These are phyloP conservation scores for Hyaloperonospora brassicae DNA, from an alignment of 352 stramenopile species.

Conservation along the genomic window DNA sequence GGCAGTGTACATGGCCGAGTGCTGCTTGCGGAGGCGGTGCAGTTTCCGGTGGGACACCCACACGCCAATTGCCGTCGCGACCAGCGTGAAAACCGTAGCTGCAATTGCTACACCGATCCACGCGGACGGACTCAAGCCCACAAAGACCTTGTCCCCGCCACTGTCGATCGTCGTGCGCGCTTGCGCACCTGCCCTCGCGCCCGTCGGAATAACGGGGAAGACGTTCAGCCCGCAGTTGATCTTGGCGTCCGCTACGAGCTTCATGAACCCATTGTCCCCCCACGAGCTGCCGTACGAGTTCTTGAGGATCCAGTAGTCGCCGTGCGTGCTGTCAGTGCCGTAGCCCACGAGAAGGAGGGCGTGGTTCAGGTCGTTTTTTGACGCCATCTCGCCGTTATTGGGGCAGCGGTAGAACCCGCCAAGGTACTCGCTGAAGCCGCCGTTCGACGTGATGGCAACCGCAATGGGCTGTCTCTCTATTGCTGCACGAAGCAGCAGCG, in stretches of 20 bases:
- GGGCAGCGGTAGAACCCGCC: slow-evolving; percentile 66
- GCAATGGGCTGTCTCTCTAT: slow-evolving; percentile 62
- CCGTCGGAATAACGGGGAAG: slow-evolving; percentile 62
- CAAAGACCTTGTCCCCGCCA: slow-evolving; percentile 55
- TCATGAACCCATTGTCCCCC: slow-evolving; percentile 58
- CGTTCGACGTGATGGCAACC: slow-evolving; percentile 68
- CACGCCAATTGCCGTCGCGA: slow-evolving; percentile 36
- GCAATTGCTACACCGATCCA: slow-evolving; percentile 57
- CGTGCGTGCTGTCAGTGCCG: slow-evolving; percentile 40
- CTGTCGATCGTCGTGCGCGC: slow-evolving; percentile 44
- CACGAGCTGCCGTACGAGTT: slow-evolving; percentile 73
- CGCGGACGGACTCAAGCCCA: slow-evolving; percentile 38
- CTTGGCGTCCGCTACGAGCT: slow-evolving; percentile 56
- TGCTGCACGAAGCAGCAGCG: slow-evolving; percentile 43
- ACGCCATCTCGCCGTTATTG: slow-evolving; percentile 52
- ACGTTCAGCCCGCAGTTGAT: slow-evolving; percentile 76
- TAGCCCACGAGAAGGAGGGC: slow-evolving; percentile 73
- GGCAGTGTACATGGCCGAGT: slow-evolving; percentile 31
- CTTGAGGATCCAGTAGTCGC: slow-evolving; percentile 81
- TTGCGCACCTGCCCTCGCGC: slow-evolving; percentile 40
- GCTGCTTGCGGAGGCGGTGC: slow-evolving; percentile 43
- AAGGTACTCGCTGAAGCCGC: slow-evolving; percentile 62
- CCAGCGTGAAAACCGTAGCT: slow-evolving; percentile 39
- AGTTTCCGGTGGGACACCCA: slow-evolving; percentile 37
- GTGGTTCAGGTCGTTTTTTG: slow-evolving; percentile 70